Evolutionary conservation across 179 eudicot genomes (phyloP), one percentile per base, ranked within the genome.

Genomic region (Silene noctiflora): DNA sequence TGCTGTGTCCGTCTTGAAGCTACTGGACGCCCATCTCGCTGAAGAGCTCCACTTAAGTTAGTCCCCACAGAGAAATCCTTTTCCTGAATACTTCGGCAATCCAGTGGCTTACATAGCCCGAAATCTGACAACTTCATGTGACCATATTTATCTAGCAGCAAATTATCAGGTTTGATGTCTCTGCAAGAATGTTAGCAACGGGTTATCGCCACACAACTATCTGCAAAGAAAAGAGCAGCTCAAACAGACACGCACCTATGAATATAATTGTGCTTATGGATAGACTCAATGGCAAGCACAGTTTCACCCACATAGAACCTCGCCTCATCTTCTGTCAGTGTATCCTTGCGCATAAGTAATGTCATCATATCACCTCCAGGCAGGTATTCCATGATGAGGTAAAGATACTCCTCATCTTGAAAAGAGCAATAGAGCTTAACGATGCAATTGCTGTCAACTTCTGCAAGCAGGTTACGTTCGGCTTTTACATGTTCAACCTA

Each of bases 321-420:
- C 35, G 96, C 92, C 79, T 91, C 97, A 76, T 94, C 89, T 70
- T 91, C 97, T 39, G 93, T 90, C 77, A 94, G 83, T 44, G 89
- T 91, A 79, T 94, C 98, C 83, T 94, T 94, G 80, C 98, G 89
- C 98, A 94, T 94, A 70, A 94, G 91, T 79, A 94, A 81, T 9
- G 98, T 94, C 98, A 94, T 94, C 93, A 94, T 88, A 85, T 94
- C 98, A 72, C 98, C 98, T 73, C 98, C 98, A 71, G 98, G 97
- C 35, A 94, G 88, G 84, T 94, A 94, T 83, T 94, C 98, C 98
- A 94, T 94, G 67, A 91, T 89, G 71, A 94, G 96, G 81, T 94
- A 94, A 58, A 94, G 77, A 82, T 78, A 91, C 62, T 94, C 98
- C 8, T 89, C 95, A 83, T 94, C 98, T 86, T 94, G 98, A 78